A percentile compares a stretch with the other conserved stretches of the same genome.
phyloP scores from a whole-genome alignment of 345 rosid species.

The Microthlaspi erraticum region DNA sequence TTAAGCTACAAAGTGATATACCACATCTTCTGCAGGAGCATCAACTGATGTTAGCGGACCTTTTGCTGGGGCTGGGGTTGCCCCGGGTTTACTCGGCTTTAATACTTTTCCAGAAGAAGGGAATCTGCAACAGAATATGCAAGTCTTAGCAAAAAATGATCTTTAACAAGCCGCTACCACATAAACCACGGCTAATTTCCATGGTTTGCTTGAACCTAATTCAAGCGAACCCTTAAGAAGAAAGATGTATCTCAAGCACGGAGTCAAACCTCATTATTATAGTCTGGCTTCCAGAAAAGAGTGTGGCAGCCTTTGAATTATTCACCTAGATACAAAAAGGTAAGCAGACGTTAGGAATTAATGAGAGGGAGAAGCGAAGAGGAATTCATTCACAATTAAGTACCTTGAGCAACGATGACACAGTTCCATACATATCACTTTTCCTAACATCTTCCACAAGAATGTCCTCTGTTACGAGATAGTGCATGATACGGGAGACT shows the following conservation, averaged over 20 bases:
- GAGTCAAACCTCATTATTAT: slow-evolving; percentile 67
- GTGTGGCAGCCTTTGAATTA: slow-evolving; percentile 61
- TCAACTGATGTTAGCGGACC: slow-evolving; percentile 51
- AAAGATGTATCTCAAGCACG: slow-evolving; percentile 22
- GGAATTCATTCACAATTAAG: slow-evolving; percentile 25
- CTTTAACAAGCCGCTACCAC: slow-evolving; percentile 6
- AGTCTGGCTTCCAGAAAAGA: slow-evolving; percentile 57
- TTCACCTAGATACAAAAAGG: slow-evolving; percentile 68
- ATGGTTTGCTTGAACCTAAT: slow-evolving; percentile 18
- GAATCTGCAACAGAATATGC: slow-evolving; percentile 55
- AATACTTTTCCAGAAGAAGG: slow-evolving; percentile 67
- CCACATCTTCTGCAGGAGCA: slow-evolving; percentile 69
- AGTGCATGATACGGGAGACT: slow-evolving; percentile 83
- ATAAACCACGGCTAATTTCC: neutral
- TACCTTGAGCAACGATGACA: slow-evolving; percentile 93
- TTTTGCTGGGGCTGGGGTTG: slow-evolving; percentile 77
- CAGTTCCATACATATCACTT: slow-evolving; percentile 92
- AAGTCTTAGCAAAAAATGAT: slow-evolving; percentile 28
- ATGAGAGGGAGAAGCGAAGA: neutral
- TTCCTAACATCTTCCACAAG: slow-evolving; percentile 93
- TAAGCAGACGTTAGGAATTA: slow-evolving; percentile 14
- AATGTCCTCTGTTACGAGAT: slow-evolving; percentile 82
- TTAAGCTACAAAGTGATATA: slow-evolving; percentile 42
- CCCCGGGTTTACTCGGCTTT: slow-evolving; percentile 61
- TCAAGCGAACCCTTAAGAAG: slow-evolving; percentile 20